phyloP scores from a whole-genome alignment of 352 stramenopile species.

The Plasmopara viticola region DNA sequence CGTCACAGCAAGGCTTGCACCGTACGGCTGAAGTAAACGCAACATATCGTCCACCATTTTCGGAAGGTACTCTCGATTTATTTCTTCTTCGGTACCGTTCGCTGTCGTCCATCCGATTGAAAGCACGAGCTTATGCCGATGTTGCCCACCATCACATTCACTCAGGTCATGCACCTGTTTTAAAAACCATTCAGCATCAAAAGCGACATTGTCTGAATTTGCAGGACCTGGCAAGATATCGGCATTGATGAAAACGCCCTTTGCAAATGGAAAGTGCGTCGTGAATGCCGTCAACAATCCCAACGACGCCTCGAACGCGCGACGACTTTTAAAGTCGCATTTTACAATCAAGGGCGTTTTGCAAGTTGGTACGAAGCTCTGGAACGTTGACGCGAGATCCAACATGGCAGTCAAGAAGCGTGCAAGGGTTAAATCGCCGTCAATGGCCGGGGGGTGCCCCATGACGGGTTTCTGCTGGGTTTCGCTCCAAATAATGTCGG shows the following conservation, averaged over 20 bases:
- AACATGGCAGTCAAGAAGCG: conserved; percentile 46
- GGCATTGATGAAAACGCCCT: conserved; percentile 59
- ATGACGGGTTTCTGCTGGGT: conserved; percentile 45
- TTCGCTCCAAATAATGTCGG: conserved; percentile 65
- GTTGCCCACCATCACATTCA: conserved; percentile 15
- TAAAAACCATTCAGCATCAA: conserved; percentile 47
- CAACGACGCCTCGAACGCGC: conserved; percentile 33
- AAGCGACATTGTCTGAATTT: conserved; percentile 30
- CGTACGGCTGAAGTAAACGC: conserved; percentile 31
- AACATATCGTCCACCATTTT: conserved; percentile 63
- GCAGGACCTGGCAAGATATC: conserved; percentile 58
- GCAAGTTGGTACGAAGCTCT: conserved; percentile 2
- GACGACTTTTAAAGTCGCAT: conserved; percentile 62
- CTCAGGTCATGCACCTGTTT: conserved; percentile 30
- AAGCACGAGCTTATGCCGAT: conserved; percentile 59
- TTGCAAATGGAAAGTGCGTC: conserved; percentile 36
- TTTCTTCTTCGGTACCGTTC: conserved; percentile 47
- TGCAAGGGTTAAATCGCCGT: conserved; percentile 43
- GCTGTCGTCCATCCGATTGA: conserved; percentile 68
- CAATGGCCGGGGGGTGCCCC: conserved; percentile 53
- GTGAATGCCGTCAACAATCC: conserved; percentile 35
- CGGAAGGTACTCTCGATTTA: conserved; percentile 38
- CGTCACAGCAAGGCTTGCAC: conserved; percentile 39
- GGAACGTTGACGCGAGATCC: conserved; percentile 17
- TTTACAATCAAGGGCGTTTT: conserved; percentile 60